Conservation (phyloP, 345 rosid species). For the Euphorbia peplus region DNA sequence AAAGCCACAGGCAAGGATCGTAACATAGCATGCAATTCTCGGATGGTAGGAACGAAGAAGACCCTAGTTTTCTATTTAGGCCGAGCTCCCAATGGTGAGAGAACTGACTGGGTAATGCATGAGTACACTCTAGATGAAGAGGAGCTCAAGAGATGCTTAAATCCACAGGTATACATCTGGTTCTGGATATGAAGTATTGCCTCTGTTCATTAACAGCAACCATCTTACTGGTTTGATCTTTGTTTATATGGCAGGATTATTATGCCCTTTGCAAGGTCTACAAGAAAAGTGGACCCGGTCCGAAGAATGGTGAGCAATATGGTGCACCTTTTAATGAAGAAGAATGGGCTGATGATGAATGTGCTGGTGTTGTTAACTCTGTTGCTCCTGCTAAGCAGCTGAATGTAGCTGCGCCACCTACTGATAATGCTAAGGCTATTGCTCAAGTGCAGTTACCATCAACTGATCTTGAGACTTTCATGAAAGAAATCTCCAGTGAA, state of each 20-base stretch:
- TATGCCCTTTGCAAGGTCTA: constrained; percentile 76
- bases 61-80: constrained; percentile 81
- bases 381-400: constrained; percentile 29
- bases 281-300: constrained; percentile 95
- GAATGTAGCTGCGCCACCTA: constrained; percentile 22
- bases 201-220: background rate
- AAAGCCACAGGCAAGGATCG: constrained; percentile 93
- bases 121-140: constrained; percentile 79
- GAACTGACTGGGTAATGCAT: constrained; percentile 97
- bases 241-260: constrained; percentile 41
- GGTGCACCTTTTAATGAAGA: constrained; percentile 93
- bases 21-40: constrained; percentile 41
- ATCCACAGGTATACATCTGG: constrained; percentile 47
- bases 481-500: constrained; percentile 38
- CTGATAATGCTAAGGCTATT: constrained; percentile 19
- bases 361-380: constrained; percentile 14
- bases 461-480: constrained; percentile 46
- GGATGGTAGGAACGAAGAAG: constrained; percentile 74
- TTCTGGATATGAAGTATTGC: background rate
- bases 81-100: constrained; percentile 74
- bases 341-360: constrained; percentile 69
- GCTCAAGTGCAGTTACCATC: constrained; percentile 24
- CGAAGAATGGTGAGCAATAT: constrained; percentile 93
- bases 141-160: constrained; percentile 65
- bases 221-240: background rate